A percentile compares a stretch with the other conserved stretches of the same genome.
Evolutionary conservation across 108 stramenopile genomes (phyloP).

Genomic region (Pseudonitzschia multiseries): DNA sequence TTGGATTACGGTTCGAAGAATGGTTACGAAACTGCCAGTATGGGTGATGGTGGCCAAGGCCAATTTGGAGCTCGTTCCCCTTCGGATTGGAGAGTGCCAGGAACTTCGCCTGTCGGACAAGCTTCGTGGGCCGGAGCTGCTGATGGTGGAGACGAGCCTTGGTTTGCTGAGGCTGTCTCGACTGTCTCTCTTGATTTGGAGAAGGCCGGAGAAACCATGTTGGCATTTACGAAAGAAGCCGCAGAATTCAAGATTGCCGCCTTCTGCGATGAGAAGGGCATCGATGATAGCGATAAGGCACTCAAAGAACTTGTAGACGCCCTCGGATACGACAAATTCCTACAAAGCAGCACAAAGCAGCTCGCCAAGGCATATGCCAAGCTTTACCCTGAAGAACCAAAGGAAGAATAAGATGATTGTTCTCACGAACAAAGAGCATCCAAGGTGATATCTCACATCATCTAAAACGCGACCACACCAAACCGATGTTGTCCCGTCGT

Average conservation of each 20-base stretch:
- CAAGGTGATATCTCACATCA: neutral
- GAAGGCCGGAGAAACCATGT: slow-evolving; percentile 83
- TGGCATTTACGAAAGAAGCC: slow-evolving; percentile 92
- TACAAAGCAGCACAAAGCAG: slow-evolving; percentile 74
- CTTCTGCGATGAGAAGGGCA: slow-evolving; percentile 65
- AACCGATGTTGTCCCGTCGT: neutral
- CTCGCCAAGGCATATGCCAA: slow-evolving; percentile 77
- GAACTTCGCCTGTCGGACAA: slow-evolving; percentile 88
- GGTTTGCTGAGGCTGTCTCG: slow-evolving; percentile 91
- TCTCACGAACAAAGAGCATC: neutral
- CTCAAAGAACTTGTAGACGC: slow-evolving; percentile 74
- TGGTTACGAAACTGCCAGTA: slow-evolving; percentile 69
- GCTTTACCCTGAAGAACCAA: slow-evolving; percentile 48
- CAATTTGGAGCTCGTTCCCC: slow-evolving; percentile 87
- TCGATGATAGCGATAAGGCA: slow-evolving; percentile 55
- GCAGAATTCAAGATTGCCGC: slow-evolving; percentile 86
- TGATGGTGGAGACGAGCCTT: slow-evolving; percentile 91
- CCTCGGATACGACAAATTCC: slow-evolving; percentile 83
- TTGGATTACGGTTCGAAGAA: slow-evolving; percentile 88
- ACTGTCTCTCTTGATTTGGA: slow-evolving; percentile 86
- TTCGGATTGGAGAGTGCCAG: slow-evolving; percentile 86
- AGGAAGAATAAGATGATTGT: slow-evolving; percentile 26
- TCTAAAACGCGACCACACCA: neutral
- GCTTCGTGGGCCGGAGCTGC: slow-evolving; percentile 73
- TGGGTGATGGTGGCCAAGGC: slow-evolving; percentile 88